Conservation (phyloP, 2,329 filamentous ascomycete genomes). For the Colletotrichum acutatum region DNA sequence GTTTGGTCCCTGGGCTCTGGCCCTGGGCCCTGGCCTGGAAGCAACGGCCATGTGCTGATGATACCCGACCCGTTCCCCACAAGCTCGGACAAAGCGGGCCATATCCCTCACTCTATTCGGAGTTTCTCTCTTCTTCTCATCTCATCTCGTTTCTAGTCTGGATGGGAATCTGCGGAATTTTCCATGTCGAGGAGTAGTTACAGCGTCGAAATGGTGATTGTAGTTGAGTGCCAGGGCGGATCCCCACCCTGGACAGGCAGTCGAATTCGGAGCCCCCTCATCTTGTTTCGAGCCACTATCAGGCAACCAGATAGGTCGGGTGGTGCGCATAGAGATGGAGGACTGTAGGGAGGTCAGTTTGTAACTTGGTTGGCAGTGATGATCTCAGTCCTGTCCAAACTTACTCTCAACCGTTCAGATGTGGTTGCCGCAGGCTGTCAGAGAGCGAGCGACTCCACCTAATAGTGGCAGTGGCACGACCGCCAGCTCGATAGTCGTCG, state of each 20-base stretch:
- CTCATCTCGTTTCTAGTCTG: not conserved
- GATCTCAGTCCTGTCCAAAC: not conserved
- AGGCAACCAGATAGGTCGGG: not conserved
- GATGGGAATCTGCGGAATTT: not conserved
- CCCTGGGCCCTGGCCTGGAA: constrained; percentile 13
- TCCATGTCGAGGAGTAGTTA: not conserved
- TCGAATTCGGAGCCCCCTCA: not conserved
- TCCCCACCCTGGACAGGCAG: not conserved
- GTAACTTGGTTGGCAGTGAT: not conserved
- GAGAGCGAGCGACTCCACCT: not conserved
- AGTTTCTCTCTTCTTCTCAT: not conserved
- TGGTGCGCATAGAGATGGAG: not conserved
- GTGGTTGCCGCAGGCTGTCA: not conserved
- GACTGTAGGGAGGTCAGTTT: not conserved
- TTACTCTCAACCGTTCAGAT: not conserved
- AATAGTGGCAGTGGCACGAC: not conserved
- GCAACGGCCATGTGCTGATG: constrained; percentile 19
- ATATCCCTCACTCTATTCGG: not conserved
- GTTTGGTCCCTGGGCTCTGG: not conserved
- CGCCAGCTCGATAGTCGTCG: not conserved
- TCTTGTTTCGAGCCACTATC: not conserved
- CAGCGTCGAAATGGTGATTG: not conserved
- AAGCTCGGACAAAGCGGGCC: not conserved
- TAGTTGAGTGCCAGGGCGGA: not conserved
- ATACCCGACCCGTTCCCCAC: constrained; percentile 4